Percentiles rank a stretch among this genome's conserved stretches.
These are phyloP conservation scores for Caloboletus inedulis DNA, from an alignment of 1,284 basidiomycete genomes.

Conservation along the genomic window DNA sequence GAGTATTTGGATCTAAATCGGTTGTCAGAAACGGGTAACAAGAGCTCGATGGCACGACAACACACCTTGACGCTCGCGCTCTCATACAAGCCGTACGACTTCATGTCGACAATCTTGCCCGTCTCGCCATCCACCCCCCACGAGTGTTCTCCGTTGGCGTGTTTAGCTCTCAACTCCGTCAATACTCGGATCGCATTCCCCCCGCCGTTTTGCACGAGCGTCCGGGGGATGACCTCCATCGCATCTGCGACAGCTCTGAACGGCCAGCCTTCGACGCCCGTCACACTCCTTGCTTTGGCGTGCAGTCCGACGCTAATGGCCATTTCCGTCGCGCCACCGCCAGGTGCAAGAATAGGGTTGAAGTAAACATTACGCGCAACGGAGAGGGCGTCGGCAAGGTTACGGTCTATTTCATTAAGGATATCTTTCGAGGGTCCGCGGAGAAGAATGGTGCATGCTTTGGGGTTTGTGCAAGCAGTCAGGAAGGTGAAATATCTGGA, in stretches of 20 bases:
- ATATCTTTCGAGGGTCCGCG: constrained; percentile 98
- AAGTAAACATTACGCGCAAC: constrained; percentile 97
- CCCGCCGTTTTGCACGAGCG: constrained; percentile 93
- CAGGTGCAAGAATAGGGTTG: constrained; percentile 88
- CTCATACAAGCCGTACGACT: constrained; percentile 90
- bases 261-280: constrained; percentile 87
- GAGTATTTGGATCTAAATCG: constrained; percentile 79
- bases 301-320: constrained; percentile 89
- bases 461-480: constrained; percentile 87
- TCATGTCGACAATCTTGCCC: constrained; percentile 96
- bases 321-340: constrained; percentile 98
- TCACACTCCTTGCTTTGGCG: constrained; percentile 75
- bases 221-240: constrained; percentile 96
- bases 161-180: constrained; percentile 93
- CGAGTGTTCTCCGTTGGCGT: constrained; percentile 85
- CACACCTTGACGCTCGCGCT: constrained; percentile 89
- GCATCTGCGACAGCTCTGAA: constrained; percentile 93
- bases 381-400: constrained; percentile 96
- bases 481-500: constrained; percentile 95
- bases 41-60: not conserved
- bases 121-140: constrained; percentile 96
- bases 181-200: constrained; percentile 92
- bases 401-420: constrained; percentile 96
- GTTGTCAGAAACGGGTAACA: not conserved
- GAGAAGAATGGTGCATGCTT: constrained; percentile 98